Conservation (phyloP, 257 asterid genomes). For the Orobanche coerulescens region DNA sequence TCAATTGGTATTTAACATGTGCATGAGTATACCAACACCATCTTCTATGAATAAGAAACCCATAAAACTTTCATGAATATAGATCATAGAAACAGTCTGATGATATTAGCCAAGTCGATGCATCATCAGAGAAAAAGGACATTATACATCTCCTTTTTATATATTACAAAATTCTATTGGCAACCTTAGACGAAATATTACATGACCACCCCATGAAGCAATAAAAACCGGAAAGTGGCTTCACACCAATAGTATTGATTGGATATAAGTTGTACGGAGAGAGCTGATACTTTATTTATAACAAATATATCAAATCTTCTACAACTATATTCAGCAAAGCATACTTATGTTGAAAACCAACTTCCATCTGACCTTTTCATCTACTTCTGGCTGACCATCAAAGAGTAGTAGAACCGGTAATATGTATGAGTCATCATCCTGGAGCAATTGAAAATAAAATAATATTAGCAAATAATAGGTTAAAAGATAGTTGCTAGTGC, state of each 20-base stretch:
- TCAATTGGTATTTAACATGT: background rate
- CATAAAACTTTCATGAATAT: background rate
- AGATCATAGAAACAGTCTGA: background rate
- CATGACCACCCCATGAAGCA: slow-evolving; percentile 11
- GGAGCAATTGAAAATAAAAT: slow-evolving; percentile 24
- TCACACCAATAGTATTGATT: background rate
- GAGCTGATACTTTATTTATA: slow-evolving; percentile 9
- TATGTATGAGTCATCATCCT: slow-evolving; percentile 90
- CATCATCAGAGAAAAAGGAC: background rate
- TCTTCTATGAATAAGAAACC: background rate
- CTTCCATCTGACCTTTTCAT: slow-evolving; percentile 64
- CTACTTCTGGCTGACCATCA: slow-evolving; percentile 93
- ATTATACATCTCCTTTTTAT: background rate
- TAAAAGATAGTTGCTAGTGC: background rate
- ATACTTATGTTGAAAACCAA: slow-evolving; percentile 3
- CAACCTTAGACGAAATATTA: slow-evolving; percentile 1
- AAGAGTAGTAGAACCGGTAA: slow-evolving; percentile 85
- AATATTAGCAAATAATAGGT: slow-evolving; percentile 11
- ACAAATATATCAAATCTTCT: slow-evolving; percentile 15
- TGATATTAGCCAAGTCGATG: background rate
- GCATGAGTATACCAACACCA: background rate
- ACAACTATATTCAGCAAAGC: background rate
- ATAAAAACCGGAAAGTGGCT: slow-evolving; percentile 9
- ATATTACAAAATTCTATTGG: background rate
- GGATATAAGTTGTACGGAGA: background rate